Evolutionary conservation across 805 yeast genomes (phyloP), one percentile per base, ranked within the genome.

Genomic region (Yarrowia alimentaria): DNA sequence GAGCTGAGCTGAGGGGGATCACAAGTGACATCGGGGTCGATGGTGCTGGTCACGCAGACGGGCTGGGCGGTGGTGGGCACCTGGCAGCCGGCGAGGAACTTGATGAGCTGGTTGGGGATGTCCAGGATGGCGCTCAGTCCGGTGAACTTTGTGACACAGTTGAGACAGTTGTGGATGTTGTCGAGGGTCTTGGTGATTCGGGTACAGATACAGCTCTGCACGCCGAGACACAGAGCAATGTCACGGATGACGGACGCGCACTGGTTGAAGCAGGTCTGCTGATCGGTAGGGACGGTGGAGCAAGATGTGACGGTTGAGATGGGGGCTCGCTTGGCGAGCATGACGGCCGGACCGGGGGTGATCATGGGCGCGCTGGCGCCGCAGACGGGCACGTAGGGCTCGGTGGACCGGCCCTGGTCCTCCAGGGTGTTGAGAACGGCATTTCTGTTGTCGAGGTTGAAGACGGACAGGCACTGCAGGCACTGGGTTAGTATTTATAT

Each of bases 381-480:
- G 17, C 47, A 38, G 9, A 38, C 47, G 32, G 47, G 33, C 17
- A 38, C 25, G 9, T 19, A 13, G 17, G 47, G 47, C 47, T 38
- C 17, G 24, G 6, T n/a, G 24, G 47, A 29, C 25, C 25, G 32
- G 11, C 47, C 47, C 47, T 26, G 31, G 18, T 38, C 47, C 33
- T 25, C 47, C 19, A 38, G 32, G 24, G 25, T 38, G 24, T 24
- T 26, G 25, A 38, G 32, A 14, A 38, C 33, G 11, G 32, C 12
- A 29, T 19, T 3, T 13, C 26, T 38, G 32, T 13, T 19, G 47
- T 25, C 32, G 19, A 38, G 32, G 32, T 38, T 32, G 13, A 17
- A 38, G 19, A 38, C 33, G n/a, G 47, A 18, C 31, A 38, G 31
- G 32, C 47, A 38, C 47, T 38, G 47, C 32, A 38, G 47, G 47